A percentile compares a stretch with the other conserved stretches of the same genome.
Conservation (phyloP, 2,329 filamentous ascomycete genomes). For the Claviceps pazoutovae region DNA sequence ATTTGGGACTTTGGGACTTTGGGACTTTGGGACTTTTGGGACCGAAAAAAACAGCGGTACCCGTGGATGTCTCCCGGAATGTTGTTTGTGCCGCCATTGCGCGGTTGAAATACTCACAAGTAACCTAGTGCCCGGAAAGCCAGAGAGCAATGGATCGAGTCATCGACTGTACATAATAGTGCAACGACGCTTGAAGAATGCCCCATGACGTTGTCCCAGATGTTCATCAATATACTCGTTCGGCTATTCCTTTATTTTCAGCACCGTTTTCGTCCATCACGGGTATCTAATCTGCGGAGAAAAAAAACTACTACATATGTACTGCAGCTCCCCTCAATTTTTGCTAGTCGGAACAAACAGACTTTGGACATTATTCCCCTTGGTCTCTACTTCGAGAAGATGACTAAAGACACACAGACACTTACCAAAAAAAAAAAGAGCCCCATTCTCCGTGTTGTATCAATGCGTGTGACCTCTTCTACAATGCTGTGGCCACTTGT, state of each 20-base stretch:
- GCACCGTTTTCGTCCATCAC: conserved; percentile 10
- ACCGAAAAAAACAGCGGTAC: conserved; percentile 68
- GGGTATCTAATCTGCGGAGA: conserved; percentile 28
- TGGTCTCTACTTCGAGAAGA: no score
- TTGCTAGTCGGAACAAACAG: neutral
- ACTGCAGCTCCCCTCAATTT: neutral
- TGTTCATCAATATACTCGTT: no score
- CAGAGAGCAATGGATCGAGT: no score
- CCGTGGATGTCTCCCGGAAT: conserved; percentile 82
- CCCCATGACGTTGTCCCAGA: no score
- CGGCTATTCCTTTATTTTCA: neutral
- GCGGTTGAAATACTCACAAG: conserved; percentile 40
- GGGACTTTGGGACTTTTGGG: no score
- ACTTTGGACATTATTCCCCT: neutral
- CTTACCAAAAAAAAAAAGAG: neutral
- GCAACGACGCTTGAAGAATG: no score
- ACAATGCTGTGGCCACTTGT: neutral
- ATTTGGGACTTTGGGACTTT: conserved; percentile 68
- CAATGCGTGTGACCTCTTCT: neutral
- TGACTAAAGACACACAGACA: no score
- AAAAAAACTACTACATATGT: conserved; percentile 1
- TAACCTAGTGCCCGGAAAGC: no score
- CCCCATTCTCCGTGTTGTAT: neutral
- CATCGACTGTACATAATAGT: no score
- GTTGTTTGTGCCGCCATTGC: conserved; percentile 57